Percentiles rank a stretch among this genome's conserved stretches.
Conservation (phyloP, 192 early-diverging fungal genomes). For the Mortierella antarctica region DNA sequence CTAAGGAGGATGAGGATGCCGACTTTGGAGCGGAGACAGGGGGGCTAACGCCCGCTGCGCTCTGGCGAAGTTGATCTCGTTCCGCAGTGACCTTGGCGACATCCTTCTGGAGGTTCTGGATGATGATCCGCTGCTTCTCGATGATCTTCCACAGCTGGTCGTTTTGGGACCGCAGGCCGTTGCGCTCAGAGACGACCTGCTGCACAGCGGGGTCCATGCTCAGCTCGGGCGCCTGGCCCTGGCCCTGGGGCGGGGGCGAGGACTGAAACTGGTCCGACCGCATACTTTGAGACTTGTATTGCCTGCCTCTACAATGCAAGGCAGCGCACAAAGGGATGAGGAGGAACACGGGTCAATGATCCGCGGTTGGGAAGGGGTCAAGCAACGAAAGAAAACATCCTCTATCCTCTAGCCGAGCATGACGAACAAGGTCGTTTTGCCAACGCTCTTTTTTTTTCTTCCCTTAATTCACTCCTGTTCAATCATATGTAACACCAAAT, state of each 20-base stretch:
- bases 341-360: neutral
- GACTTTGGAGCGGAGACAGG: neutral
- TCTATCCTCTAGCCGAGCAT: too few species aligned
- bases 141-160: slow-evolving; percentile 92
- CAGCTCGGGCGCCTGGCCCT: slow-evolving; percentile 17
- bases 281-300: slow-evolving; percentile 31
- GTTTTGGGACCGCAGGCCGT: slow-evolving; percentile 81
- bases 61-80: slow-evolving; percentile 31
- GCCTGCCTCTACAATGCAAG: neutral
- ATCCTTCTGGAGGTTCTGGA: slow-evolving; percentile 85
- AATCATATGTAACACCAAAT: too few species aligned
- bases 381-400: neutral
- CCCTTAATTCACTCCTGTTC: too few species aligned
- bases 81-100: slow-evolving; percentile 47
- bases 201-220: slow-evolving; percentile 29
- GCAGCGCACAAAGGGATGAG: neutral
- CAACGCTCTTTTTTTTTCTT: too few species aligned
- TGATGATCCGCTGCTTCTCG: slow-evolving; percentile 88
- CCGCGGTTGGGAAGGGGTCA: neutral
- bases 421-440: too few species aligned
- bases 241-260: neutral
- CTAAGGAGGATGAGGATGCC: slow-evolving; percentile 1
- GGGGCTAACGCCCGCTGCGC: neutral
- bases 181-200: slow-evolving; percentile 67
- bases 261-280: slow-evolving; percentile 17